Conservation (phyloP, 331 rosid genomes). For the Stylosanthes scabra region DNA sequence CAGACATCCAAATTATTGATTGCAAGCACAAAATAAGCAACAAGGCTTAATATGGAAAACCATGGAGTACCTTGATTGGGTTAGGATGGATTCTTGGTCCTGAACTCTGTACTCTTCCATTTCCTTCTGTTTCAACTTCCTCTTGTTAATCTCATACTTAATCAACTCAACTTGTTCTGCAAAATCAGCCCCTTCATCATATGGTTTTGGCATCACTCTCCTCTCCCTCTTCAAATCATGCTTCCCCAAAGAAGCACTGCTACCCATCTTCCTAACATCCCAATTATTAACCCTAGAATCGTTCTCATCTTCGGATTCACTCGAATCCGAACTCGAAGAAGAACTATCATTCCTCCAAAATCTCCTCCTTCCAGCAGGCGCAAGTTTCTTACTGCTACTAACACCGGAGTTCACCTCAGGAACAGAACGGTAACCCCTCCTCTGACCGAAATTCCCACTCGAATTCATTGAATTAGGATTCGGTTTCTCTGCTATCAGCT, state of each 20-base stretch:
- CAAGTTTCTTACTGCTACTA: conserved; percentile 22
- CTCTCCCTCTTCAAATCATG: conserved; percentile 55
- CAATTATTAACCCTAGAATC: background rate
- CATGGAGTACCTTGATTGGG: conserved; percentile 64
- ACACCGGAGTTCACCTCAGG: conserved; percentile 23
- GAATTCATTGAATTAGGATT: conserved; percentile 30
- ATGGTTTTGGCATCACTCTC: conserved; percentile 41
- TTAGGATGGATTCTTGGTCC: conserved; percentile 57
- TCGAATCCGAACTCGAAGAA: conserved; percentile 47
- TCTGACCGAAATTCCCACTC: conserved; percentile 25
- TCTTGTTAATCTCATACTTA: conserved; percentile 62
- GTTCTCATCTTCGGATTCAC: conserved; percentile 42
- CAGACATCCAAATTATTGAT: conserved; percentile 25
- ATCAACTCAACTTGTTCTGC: conserved; percentile 73
- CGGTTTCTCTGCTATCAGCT: conserved; percentile 32
- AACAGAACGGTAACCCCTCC: conserved; percentile 44
- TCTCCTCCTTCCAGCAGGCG: conserved; percentile 32
- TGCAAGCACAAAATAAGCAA: conserved; percentile 16
- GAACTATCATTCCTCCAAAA: conserved; percentile 52
- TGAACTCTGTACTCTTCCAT: conserved; percentile 30
- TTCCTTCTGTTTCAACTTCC: conserved; percentile 46
- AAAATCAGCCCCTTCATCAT: conserved; percentile 54
- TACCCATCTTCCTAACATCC: conserved; percentile 48
- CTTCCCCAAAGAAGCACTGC: conserved; percentile 84
- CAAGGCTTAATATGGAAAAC: background rate